Base-by-base conservation (phyloP, 345 rosid species). In the Melaleuca alternifolia region DNA sequence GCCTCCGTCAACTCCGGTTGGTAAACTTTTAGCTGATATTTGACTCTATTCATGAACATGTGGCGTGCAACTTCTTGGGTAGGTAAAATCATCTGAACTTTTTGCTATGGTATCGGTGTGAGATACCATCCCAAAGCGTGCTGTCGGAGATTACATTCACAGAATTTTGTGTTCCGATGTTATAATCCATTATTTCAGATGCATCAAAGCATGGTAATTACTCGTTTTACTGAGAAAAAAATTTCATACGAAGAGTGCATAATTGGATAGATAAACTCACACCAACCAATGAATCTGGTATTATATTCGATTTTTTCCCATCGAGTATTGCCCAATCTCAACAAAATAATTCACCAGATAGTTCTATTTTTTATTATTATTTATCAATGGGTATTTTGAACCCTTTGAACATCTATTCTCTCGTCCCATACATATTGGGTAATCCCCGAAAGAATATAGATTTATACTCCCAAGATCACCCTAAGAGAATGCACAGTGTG, bases 381-480 rank as follows among this genome's bases (percentile, higher is more conserved):
- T 28, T 30, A 62, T 62, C 10, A 62, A 62, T 8, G 5, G 21
- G 9, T 7, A 11, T 28, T 62, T 5, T 1, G 0, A 1, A 65
- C 18, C 30, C 20, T 65, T 16, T 2, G 1, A 65, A 37, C 3
- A 33, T 33, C 24, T 23, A 0, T 30, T 3, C 2, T 14, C 41
- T 28, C 21, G 1, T 28, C 2, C 8, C 5, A 61, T 5, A 28
- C 75, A 28, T 28, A 33, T 1, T 3, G 8, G 7, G 54, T 18
- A 53, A 53, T 53, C 3, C n/a, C 0, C 0, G 2, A 14, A 62
- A 62, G 28, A 2, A 7, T 20, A 12, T 62, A 15, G 14, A 8
- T 30, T 30, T 65, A 65, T 8, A 1, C 3, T 18, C 0, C 0
- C 0, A 11, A 15, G 6, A 8, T 16, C 0, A 4, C 8, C 21